These are phyloP conservation scores for Xylaria sp. DNA, from an alignment of 2,329 filamentous ascomycete genomes.

Conservation along the genomic window DNA sequence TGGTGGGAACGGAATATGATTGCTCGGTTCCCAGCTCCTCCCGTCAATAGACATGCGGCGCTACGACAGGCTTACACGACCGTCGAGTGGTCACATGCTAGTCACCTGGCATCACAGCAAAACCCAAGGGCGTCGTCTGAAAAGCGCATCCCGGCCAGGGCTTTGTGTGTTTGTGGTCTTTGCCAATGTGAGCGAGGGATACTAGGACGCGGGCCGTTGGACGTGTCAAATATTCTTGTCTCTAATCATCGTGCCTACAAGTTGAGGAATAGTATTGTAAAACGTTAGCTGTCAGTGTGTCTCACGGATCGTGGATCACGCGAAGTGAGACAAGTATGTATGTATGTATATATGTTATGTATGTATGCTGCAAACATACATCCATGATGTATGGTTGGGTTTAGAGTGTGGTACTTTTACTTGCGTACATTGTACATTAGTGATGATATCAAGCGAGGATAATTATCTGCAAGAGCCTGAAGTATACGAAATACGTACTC, in stretches of 20 bases:
- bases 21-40: conserved; percentile 31
- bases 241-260: conserved; percentile 14
- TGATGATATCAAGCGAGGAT: conserved; percentile 14
- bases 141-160: conserved; percentile 26
- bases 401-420: conserved; percentile 11
- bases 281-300: conserved; percentile 22
- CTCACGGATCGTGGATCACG: conserved; percentile 16
- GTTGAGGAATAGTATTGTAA: not conserved
- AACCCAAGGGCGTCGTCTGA: conserved; percentile 22
- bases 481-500: conserved; percentile 3
- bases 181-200: conserved; percentile 2
- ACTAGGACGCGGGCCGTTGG: not conserved
- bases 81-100: conserved; percentile 36
- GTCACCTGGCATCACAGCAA: conserved; percentile 31
- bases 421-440: not conserved
- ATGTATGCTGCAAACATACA: not conserved
- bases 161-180: conserved; percentile 8
- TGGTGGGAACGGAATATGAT: conserved; percentile 33
- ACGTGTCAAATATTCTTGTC: conserved; percentile 9
- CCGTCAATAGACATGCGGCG: conserved; percentile 35
- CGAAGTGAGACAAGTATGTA: conserved; percentile 8
- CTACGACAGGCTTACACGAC: conserved; percentile 37
- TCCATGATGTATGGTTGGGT: not conserved
- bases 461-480: not conserved
- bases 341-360: conserved; percentile 4